Evolutionary conservation across 169 alveolate genomes (phyloP), one percentile per base, ranked within the genome.

Genomic region (Neospora caninum): DNA sequence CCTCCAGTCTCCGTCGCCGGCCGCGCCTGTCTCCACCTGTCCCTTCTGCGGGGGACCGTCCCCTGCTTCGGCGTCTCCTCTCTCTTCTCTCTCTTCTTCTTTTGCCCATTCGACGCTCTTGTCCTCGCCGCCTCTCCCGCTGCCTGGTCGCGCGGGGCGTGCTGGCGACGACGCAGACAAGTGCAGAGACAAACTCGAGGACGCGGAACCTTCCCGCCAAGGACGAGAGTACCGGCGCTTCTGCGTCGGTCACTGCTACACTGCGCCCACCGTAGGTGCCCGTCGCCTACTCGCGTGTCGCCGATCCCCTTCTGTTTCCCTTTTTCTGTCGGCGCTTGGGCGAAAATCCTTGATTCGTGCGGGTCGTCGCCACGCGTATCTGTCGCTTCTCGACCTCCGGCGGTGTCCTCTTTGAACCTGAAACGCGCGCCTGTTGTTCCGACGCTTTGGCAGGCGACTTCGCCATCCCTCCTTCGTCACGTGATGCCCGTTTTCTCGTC

Each of bases 161-260:
- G 49, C 45, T 16, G 86, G 42, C 25, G 73, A 64, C 16, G n/a
- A 27, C 73, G 16, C 25, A 64, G 34, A 27, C n/a, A 27, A 29
- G 20, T 9, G 73, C 4, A 16, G 31, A 64, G 73, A 64, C 31
- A 16, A 27, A 64, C 16, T 29, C 16, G 73, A 64, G 20, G 73
- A 64, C 73, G 10, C 42, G 2, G 39, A n/a, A n/a, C 7, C 20
- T n/a, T 16, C 45, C 27, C 41, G 39, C 18, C 69, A 38, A 31
- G 89, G 89, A 22, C 1, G n/a, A 6, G 89, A 82, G 36, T 42
- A 82, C 64, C 89, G 89, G 10, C 53, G 89, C 53, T 82, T 82
- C 89, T 36, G 67, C 89, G 64, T 82, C 39, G 89, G 89, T 6
- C 89, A 82, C 39, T 41, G 89, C 39, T 82, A 82, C 64, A 41